A percentile compares a stretch with the other conserved stretches of the same genome.
phyloP scores from a whole-genome alignment of 2,329 filamentous ascomycete species.

The Pseudogymnoascus sp. region DNA sequence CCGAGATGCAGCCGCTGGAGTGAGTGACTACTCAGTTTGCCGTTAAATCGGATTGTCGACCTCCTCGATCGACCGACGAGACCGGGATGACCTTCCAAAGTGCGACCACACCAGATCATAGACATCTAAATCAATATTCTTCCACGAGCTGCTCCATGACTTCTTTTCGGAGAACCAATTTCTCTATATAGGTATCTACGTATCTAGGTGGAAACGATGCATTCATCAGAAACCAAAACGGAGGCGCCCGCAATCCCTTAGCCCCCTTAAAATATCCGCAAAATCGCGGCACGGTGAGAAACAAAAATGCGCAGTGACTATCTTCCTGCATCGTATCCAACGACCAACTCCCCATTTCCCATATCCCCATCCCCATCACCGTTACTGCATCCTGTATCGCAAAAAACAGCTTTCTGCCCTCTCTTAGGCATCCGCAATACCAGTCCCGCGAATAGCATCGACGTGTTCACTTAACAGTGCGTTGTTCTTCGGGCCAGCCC shows the following conservation, averaged over 20 bases:
- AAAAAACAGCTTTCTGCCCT: background rate
- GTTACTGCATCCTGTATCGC: background rate
- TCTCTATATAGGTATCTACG: background rate
- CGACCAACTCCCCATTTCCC: background rate
- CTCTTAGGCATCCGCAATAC: background rate
- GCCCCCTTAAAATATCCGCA: background rate
- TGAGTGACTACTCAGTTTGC: no score
- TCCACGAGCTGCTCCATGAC: background rate
- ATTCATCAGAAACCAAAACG: background rate
- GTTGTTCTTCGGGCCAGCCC: constrained; percentile 44
- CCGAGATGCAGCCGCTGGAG: no score
- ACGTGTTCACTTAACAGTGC: constrained; percentile 27
- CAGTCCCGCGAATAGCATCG: constrained; percentile 23
- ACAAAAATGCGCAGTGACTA: constrained; percentile 2
- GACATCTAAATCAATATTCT: background rate
- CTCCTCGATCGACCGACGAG: no score
- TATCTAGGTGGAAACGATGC: background rate
- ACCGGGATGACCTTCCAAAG: no score
- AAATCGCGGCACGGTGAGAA: background rate
- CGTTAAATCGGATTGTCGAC: no score
- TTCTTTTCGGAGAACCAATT: background rate
- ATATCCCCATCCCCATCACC: background rate
- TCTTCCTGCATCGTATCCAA: background rate
- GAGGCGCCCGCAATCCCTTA: background rate
- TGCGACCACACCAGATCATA: no score